phyloP scores from a whole-genome alignment of 2,329 filamentous ascomycete genomes.

The Colletotrichum sp. region DNA sequence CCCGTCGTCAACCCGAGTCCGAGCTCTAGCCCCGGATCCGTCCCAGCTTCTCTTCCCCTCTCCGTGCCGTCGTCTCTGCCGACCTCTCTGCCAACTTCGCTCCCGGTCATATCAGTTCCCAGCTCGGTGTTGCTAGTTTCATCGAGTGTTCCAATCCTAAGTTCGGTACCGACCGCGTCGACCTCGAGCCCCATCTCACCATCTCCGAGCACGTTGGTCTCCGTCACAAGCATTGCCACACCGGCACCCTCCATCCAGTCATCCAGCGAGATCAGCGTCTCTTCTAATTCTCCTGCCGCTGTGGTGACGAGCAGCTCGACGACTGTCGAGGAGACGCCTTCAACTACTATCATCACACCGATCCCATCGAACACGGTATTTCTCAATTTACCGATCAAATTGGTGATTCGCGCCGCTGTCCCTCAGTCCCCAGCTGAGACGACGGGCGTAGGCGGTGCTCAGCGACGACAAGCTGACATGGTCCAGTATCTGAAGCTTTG shows the following conservation, averaged over 20 bases:
- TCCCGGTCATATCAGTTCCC: not conserved
- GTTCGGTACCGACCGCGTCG: not conserved
- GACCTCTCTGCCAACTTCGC: not conserved
- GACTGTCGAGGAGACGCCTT: not conserved
- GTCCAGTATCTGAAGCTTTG: not conserved
- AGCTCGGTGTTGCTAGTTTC: not conserved
- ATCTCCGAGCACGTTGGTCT: not conserved
- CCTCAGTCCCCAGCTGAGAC: not conserved
- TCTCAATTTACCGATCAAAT: not conserved
- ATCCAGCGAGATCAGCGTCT: not conserved
- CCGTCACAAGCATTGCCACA: not conserved
- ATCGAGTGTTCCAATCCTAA: not conserved
- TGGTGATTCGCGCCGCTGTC: not conserved
- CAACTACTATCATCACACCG: not conserved
- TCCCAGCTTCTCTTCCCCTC: not conserved
- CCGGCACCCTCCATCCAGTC: not conserved
- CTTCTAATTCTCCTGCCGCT: not conserved
- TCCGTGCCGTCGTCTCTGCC: not conserved
- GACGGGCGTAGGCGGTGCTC: not conserved
- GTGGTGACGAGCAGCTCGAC: not conserved
- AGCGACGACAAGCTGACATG: not conserved
- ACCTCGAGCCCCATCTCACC: not conserved
- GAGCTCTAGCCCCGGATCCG: not conserved
- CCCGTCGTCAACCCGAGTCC: not conserved
- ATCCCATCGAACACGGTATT: not conserved